These are phyloP conservation scores for Nissolia schottii DNA, from an alignment of 306 rosid genomes.

Conservation along the genomic window DNA sequence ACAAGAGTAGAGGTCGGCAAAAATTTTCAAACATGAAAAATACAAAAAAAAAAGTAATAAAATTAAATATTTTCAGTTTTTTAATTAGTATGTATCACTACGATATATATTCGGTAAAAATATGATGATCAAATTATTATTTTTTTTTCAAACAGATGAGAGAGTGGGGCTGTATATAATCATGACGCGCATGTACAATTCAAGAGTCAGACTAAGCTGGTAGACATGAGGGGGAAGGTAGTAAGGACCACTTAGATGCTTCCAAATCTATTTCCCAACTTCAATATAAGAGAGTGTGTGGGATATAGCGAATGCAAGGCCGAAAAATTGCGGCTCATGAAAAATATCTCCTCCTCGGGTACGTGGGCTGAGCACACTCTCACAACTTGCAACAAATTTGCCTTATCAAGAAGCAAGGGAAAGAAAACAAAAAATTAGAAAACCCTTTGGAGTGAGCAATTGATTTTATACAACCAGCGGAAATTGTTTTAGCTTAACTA, in stretches of 20 bases:
- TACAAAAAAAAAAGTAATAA: too few relatives aligned
- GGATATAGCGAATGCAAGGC: not conserved
- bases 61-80: too few relatives aligned
- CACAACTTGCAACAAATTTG: slow-evolving; percentile 3
- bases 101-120: too few relatives aligned
- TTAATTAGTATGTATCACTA: too few relatives aligned
- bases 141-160: too few relatives aligned
- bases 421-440: not conserved
- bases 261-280: not conserved
- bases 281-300: not conserved
- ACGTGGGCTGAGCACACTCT: not conserved
- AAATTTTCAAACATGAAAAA: too few relatives aligned
- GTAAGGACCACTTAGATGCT: slow-evolving; percentile 10
- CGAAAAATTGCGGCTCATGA: not conserved
- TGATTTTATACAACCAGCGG: too few relatives aligned
- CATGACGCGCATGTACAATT: not conserved
- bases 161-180: not conserved
- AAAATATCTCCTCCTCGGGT: not conserved
- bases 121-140: too few relatives aligned
- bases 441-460: slow-evolving; percentile 10
- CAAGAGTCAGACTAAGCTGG: not conserved
- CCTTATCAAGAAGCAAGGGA: slow-evolving; percentile 8
- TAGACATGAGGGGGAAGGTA: not conserved
- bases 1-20: too few relatives aligned
- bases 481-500: too few relatives aligned